Evolutionary conservation across 163 green algal genomes (phyloP), one percentile per base, ranked within the genome.

Genomic region (Chloromonas sp.): DNA sequence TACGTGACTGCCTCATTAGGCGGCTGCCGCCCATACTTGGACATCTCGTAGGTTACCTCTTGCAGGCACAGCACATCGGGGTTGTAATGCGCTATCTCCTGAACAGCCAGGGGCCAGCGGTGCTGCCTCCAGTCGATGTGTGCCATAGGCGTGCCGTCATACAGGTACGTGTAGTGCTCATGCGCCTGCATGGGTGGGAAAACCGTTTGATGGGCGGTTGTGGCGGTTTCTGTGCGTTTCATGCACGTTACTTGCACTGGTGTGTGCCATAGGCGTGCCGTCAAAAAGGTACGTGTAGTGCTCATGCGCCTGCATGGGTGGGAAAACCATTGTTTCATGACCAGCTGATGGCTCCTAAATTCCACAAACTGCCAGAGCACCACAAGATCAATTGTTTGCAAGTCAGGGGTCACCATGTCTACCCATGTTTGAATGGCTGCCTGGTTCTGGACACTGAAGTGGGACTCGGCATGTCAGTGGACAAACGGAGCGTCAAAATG

Each of bases 11-110:
- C 78, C 3, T 82, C 78, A 58, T 82, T 60, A 36, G 36, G 36
- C 36, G 36, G 36, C 36, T 36, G 36, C 36, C 36, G 36, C 36
- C 36, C 36, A 36, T 36, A 36, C 36, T 36, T 36, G 36, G 78
- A 58, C 36, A n/a, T 58, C 78, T 60, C 78, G 2, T 60, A 58
- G 57, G 1, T 60, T 61, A 58, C 36, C 58, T 58, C 88, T 83
- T 91, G 93, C 79, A 96, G 86, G 84, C 90, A 94, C 11, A 95
- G n/a, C 5, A 97, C 83, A 78, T 96, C 93, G 1, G 94, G 89
- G 0, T 79, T 3, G 15, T 88, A 82, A 70, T 88, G 79, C 15
- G 57, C 15, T 0, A 97, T 85, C 83, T 97, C 93, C 5, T 81
- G 59, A 0, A 90, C 58, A 13, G 96, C 91, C 59, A 90, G 78